Base-by-base conservation (phyloP, 2,329 filamentous ascomycete genomes). In the Hymenoscyphus fraxineus region DNA sequence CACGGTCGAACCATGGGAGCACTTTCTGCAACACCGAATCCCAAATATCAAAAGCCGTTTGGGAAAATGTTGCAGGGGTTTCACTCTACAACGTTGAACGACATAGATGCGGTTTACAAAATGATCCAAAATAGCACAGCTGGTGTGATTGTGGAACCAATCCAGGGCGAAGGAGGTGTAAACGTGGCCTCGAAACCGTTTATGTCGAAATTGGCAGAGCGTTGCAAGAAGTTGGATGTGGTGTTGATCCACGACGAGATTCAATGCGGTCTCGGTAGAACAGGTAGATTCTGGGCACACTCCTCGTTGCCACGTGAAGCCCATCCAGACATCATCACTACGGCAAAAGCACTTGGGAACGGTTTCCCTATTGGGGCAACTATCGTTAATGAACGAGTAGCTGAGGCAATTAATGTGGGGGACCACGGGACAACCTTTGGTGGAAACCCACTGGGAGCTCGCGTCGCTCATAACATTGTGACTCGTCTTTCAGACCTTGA, bases 181-280 rank as follows among this genome's bases (percentile, higher is more conserved):
- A 90, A 94, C 71, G 87, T 91, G 12, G 95, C 92, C 2, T 89
- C 85, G 0, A 86, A 90, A 3, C 91, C 92, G 69, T 99, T 98
- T 77, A 83, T 99, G 31, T 77, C 87, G 31, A 90, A 92, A 0
- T 84, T 99, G n/a, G 92, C 92, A 65, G 85, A 85, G 74, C 86
- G 93, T 65, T 97, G 93, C 78, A 89, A 88, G 63, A 89, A 92
- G 71, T 92, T 97, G 39, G 92, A 92, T 60, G 93, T 94, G 1
- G 86, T 98, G 3, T 81, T 99, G 64, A 90, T 97, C 74, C 94
- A 95, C 77, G 95, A 99, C 74, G 95, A 99, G 81, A 99, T 99
- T 68, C 95, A 99, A 79, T 97, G 93, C 77, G 95, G 95, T 61
- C 82, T 99, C 40, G 87, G 88, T 32, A 88, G 95, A 61, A 98